Percentiles rank a stretch among this genome's conserved stretches.
Conservation (phyloP, 2,329 filamentous ascomycete genomes). For the Cordyceps sp. region DNA sequence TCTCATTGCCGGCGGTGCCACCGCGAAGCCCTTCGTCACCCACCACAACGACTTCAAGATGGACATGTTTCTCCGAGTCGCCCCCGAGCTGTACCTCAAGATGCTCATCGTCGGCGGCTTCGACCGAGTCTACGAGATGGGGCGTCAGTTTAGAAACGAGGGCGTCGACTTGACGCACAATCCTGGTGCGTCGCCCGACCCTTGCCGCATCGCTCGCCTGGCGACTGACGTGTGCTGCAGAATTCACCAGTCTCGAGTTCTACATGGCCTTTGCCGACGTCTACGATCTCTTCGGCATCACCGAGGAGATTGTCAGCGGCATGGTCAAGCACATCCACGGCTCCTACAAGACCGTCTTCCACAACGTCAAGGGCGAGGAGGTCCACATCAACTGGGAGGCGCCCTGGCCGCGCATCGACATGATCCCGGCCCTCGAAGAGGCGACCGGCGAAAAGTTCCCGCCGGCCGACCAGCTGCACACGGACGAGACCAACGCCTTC, state of each 20-base stretch:
- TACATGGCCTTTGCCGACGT: constrained; percentile 90
- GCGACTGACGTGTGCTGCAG: constrained; percentile 24
- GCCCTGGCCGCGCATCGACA: constrained; percentile 86
- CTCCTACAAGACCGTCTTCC: constrained; percentile 69
- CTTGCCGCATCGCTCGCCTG: neutral
- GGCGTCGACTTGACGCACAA: constrained; percentile 66
- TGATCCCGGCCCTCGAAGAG: constrained; percentile 76
- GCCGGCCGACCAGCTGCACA: constrained; percentile 75
- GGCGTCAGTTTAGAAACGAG: constrained; percentile 91
- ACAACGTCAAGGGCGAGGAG: constrained; percentile 69
- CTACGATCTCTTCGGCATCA: constrained; percentile 65
- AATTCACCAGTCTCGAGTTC: constrained; percentile 96
- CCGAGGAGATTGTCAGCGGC: constrained; percentile 81
- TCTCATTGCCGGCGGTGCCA: constrained; percentile 85
- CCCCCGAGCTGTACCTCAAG: constrained; percentile 94
- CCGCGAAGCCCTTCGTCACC: constrained; percentile 81
- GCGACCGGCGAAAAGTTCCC: constrained; percentile 89
- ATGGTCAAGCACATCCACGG: constrained; percentile 83
- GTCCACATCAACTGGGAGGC: constrained; percentile 93
- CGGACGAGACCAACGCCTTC: constrained; percentile 75
- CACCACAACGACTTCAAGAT: constrained; percentile 94
- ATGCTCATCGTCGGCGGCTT: constrained; percentile 87
- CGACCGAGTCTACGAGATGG: constrained; percentile 89
- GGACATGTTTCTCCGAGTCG: constrained; percentile 88
- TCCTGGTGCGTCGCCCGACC: constrained; percentile 23